phyloP scores from a whole-genome alignment of 176 grass and related monocot species.

The Aegilops speltoides region DNA sequence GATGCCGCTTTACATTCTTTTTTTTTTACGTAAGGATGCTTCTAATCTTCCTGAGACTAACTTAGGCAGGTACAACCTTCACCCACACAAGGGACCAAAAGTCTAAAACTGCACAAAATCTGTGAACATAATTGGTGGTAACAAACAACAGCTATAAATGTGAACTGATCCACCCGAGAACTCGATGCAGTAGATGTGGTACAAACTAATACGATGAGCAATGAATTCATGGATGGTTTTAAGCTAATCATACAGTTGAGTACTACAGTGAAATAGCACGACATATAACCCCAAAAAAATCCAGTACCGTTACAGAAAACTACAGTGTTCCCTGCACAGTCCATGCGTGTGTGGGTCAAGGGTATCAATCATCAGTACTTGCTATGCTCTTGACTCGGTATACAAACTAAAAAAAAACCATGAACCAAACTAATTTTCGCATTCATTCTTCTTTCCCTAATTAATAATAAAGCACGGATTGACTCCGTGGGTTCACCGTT shows the following conservation, averaged over 20 bases:
- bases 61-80: neutral
- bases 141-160: neutral
- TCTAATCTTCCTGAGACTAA: conserved; percentile 18
- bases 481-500: too few species aligned
- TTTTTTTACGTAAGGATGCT: neutral
- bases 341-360: neutral
- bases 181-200: neutral
- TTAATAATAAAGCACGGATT: too few species aligned
- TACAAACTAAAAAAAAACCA: neutral
- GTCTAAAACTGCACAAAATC: neutral
- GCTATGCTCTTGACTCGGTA: neutral
- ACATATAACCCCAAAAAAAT: neutral
- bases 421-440: neutral
- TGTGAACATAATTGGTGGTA: neutral
- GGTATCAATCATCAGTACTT: neutral
- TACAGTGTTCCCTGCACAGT: neutral
- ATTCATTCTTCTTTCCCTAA: too few species aligned
- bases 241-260: conserved; percentile 2
- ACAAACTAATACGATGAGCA: neutral
- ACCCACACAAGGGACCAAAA: neutral
- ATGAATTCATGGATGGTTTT: neutral
- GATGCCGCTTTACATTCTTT: neutral
- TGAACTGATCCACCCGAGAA: neutral
- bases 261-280: neutral
- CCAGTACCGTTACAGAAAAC: neutral